These are phyloP conservation scores for Penicillium atrosanguineum DNA, from an alignment of 495 filamentous ascomycete species.

Conservation along the genomic window DNA sequence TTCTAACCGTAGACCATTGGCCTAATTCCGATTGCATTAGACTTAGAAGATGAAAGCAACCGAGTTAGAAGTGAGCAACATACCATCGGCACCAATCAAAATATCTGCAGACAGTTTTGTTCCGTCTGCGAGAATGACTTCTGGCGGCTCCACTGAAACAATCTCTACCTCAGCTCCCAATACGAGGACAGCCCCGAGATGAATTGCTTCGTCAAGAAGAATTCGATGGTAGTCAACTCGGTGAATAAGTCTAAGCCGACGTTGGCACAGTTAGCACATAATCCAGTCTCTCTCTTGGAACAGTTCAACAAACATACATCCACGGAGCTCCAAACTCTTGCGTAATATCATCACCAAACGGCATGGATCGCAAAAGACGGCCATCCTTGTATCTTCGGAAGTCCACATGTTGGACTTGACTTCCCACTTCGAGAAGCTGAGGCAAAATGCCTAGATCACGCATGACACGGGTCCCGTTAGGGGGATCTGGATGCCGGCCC, in stretches of 20 bases:
- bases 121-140: too few relatives aligned
- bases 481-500: constrained; percentile 53
- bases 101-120: too few relatives aligned
- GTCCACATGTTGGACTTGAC: constrained; percentile 45
- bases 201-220: constrained; percentile 45
- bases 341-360: constrained; percentile 14
- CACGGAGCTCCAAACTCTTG: constrained; percentile 23
- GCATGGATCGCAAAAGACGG: constrained; percentile 34
- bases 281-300: too few relatives aligned
- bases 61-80: too few relatives aligned
- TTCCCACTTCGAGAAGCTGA: constrained; percentile 38
- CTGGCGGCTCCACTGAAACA: too few relatives aligned
- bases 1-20: too few relatives aligned
- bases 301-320: constrained; percentile 17
- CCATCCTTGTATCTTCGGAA: constrained; percentile 55
- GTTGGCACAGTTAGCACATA: not conserved
- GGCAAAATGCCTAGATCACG: constrained; percentile 44
- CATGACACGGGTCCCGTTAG: constrained; percentile 48
- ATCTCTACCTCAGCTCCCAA: too few relatives aligned
- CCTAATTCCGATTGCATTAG: too few relatives aligned
- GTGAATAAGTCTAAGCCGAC: constrained; percentile 42
- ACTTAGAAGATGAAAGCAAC: too few relatives aligned
- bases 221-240: constrained; percentile 49
- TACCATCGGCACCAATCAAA: too few relatives aligned
- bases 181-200: constrained; percentile 38